Evolutionary conservation across 805 yeast species (phyloP).

Genomic region (Candida montana): DNA sequence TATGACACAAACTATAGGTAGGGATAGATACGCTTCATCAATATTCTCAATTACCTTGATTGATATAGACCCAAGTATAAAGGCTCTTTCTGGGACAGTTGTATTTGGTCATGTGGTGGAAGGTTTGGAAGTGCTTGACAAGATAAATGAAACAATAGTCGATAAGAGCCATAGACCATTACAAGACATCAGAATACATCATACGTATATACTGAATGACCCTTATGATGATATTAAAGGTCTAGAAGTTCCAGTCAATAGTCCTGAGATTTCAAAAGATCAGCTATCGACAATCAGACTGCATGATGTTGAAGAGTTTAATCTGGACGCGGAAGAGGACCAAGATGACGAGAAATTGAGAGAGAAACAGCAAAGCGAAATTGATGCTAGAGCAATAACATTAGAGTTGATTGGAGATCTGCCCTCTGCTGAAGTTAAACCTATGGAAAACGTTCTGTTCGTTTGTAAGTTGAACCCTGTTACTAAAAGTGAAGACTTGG

Average conservation of each 20-base stretch:
- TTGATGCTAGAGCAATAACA: conserved; percentile 52
- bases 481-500: conserved; percentile 52
- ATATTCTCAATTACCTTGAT: conserved; percentile 34
- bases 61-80: conserved; percentile 20
- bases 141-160: conserved; percentile 33
- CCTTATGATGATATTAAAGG: conserved; percentile 40
- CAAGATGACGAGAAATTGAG: conserved; percentile 25
- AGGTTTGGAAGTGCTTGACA: conserved; percentile 42
- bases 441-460: conserved; percentile 57
- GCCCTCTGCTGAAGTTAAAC: conserved; percentile 51
- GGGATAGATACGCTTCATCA: conserved; percentile 27
- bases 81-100: conserved; percentile 12
- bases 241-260: conserved; percentile 19
- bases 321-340: conserved; percentile 20
- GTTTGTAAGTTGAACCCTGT: conserved; percentile 60
- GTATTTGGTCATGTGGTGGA: conserved; percentile 50
- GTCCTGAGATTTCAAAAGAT: conserved; percentile 33
- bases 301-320: conserved; percentile 18
- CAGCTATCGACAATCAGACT: conserved; percentile 30
- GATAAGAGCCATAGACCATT: conserved; percentile 39
- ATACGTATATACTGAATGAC: conserved; percentile 45
- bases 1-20: conserved; percentile 11
- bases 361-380: conserved; percentile 28
- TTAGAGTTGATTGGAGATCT: conserved; percentile 61
- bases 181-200: conserved; percentile 47